Evolutionary conservation across 2,329 filamentous ascomycete genomes (phyloP).

Genomic region (Grosmannia clavigera): DNA sequence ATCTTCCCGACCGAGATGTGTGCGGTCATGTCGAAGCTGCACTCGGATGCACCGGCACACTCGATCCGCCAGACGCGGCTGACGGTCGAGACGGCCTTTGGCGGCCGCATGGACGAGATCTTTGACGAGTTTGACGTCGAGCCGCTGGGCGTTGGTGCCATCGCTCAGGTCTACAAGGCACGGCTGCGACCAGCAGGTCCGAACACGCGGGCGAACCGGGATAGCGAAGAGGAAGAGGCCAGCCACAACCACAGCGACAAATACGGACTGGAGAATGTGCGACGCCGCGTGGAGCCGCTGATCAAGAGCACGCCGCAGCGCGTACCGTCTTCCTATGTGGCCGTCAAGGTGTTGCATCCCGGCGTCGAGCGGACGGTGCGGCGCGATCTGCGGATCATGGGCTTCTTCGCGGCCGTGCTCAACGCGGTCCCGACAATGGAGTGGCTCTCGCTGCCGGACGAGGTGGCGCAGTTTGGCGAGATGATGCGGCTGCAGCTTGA

Average conservation of each 20-base stretch:
- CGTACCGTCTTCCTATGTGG: constrained; percentile 84
- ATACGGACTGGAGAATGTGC: constrained; percentile 52
- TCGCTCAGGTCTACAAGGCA: constrained; percentile 95
- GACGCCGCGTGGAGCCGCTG: constrained; percentile 71
- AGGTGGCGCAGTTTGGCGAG: constrained; percentile 85
- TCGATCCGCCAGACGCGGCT: constrained; percentile 66
- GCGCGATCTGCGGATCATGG: constrained; percentile 90
- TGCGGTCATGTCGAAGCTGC: constrained; percentile 81
- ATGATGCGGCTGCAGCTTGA: constrained; percentile 99
- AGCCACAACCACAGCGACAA: constrained; percentile 6
- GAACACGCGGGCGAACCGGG: constrained; percentile 35
- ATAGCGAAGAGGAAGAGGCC: constrained; percentile 34
- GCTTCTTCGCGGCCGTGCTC: constrained; percentile 71
- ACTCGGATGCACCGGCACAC: constrained; percentile 90
- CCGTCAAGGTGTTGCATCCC: constrained; percentile 91
- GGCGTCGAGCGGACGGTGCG: constrained; percentile 79
- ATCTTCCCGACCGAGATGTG: constrained; percentile 94
- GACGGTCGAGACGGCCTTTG: constrained; percentile 73
- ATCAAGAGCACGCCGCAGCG: constrained; percentile 77
- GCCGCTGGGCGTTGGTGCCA: constrained; percentile 86
- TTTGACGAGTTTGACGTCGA: constrained; percentile 91
- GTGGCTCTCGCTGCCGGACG: constrained; percentile 92
- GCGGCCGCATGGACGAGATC: constrained; percentile 78
- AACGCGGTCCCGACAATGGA: constrained; percentile 89
- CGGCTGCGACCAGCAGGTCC: constrained; percentile 67